Evolutionary conservation across 228 moss, liverwort and hornwort genomes (phyloP), one percentile per base, ranked within the genome.

Genomic region (Sphagnum magellanicum): DNA sequence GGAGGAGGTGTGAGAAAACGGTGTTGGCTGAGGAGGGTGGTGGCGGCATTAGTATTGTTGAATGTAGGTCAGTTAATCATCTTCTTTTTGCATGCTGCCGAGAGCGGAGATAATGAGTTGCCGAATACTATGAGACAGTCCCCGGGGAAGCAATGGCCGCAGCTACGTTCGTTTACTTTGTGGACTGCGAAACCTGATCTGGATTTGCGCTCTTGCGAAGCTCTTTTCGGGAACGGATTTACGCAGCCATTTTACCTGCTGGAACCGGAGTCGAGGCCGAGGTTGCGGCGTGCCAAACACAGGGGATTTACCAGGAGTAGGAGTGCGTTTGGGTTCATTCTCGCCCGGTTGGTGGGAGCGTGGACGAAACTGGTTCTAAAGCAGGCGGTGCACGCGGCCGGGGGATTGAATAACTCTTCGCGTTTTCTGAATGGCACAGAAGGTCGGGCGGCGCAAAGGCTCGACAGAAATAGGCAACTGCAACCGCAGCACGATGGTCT

Each of bases 191-290:
- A 76, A 6, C 66, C 63, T 4, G 52, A 67, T 50, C 68, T 81
- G 66, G 8, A 63, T 48, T 52, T 52, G 46, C 61, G 52, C 13
- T 70, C 76, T 4, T 85, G 85, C 69, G 85, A 85, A 69, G 78
- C 65, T 5, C 78, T 66, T 62, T 85, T 85, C 53, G 85, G 85
- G 17, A 68, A 85, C 50, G 85, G 85, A 4, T 85, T 76, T 63
- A 71, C 64, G 13, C 65, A 76, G 32, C 68, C 73, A 53, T 71
- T 76, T 46, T 9, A 65, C 67, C 59, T 85, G 46, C 50, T 81
- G 0, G 48, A 65, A 6, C 66, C 71, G 15, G 63, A 12, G 63
- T 11, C 49, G 49, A 9, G 51, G 49, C 10, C 49, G 6, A 50
- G 66, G 49, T 48, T 50, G 66, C 13, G 48, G 6, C 65, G 47